These are phyloP conservation scores for Didymella sp. DNA, from an alignment of 2,329 filamentous ascomycete genomes.

Conservation along the genomic window DNA sequence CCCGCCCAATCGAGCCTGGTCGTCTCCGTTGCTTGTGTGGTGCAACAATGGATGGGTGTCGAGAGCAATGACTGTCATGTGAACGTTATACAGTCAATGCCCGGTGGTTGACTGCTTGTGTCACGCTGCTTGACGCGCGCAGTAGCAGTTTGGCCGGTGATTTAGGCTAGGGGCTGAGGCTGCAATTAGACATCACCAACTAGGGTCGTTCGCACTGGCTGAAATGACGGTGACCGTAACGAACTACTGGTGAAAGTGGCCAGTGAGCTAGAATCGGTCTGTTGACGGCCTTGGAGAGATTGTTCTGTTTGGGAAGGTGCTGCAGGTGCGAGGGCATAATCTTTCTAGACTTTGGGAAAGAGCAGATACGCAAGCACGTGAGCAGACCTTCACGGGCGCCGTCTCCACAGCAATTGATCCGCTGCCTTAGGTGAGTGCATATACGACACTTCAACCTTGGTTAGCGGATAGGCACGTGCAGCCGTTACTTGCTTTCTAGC, in stretches of 20 bases:
- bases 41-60: neutral
- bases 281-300: neutral
- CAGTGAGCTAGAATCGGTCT: neutral
- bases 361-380: neutral
- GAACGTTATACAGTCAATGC: neutral
- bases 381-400: constrained; percentile 1
- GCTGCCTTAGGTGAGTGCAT: neutral
- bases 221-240: neutral
- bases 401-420: neutral
- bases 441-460: neutral
- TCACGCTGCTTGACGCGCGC: neutral
- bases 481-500: neutral
- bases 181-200: neutral
- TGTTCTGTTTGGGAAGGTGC: neutral
- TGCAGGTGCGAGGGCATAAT: neutral
- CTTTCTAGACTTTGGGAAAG: neutral
- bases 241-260: constrained; percentile 1
- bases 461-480: neutral
- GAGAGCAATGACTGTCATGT: neutral
- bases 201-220: neutral
- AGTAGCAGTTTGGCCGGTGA: neutral
- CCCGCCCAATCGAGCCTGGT: neutral
- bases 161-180: too few species aligned
- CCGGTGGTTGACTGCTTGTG: neutral
- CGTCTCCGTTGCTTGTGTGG: neutral